These are phyloP conservation scores for Aspergillus olivimuriae DNA, from an alignment of 495 filamentous ascomycete species.

Conservation along the genomic window DNA sequence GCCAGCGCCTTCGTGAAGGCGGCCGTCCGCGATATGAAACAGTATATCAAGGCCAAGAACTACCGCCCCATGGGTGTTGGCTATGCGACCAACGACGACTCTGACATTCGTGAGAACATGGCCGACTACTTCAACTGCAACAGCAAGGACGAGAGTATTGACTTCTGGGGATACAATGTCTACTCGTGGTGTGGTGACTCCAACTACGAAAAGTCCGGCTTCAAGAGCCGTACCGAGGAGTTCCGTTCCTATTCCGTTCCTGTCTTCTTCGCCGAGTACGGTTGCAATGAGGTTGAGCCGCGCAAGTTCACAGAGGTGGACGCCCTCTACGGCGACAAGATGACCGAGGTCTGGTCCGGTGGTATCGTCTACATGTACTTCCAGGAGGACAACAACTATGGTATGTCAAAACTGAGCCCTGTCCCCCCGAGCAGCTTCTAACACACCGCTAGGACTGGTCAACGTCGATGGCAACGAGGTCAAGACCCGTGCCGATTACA, in stretches of 20 bases:
- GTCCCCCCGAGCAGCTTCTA: neutral
- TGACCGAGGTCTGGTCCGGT: slow-evolving; percentile 82
- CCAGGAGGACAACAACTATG: slow-evolving; percentile 81
- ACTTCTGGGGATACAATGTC: slow-evolving; percentile 98
- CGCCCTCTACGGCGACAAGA: slow-evolving; percentile 69
- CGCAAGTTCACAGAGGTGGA: slow-evolving; percentile 78
- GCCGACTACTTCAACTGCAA: slow-evolving; percentile 91
- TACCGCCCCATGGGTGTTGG: slow-evolving; percentile 80
- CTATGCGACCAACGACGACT: slow-evolving; percentile 88
- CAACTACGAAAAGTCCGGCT: slow-evolving; percentile 62
- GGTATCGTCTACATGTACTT: slow-evolving; percentile 97
- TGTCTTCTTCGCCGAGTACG: slow-evolving; percentile 95
- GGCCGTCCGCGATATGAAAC: slow-evolving; percentile 86
- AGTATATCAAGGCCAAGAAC: slow-evolving; percentile 71
- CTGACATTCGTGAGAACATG: slow-evolving; percentile 65
- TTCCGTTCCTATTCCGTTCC: slow-evolving; percentile 81
- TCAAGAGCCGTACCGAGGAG: slow-evolving; percentile 67
- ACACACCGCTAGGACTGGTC: slow-evolving; percentile 49
- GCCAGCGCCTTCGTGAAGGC: slow-evolving; percentile 92
- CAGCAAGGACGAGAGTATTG: slow-evolving; percentile 56
- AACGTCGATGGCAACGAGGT: slow-evolving; percentile 47
- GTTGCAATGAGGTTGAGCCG: slow-evolving; percentile 73
- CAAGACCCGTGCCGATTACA: slow-evolving; percentile 62
- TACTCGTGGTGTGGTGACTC: slow-evolving; percentile 94
- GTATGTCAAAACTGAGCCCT: slow-evolving; percentile 30